Conservation (phyloP, 2,329 filamentous ascomycete species). For the Nemania diffusa region DNA sequence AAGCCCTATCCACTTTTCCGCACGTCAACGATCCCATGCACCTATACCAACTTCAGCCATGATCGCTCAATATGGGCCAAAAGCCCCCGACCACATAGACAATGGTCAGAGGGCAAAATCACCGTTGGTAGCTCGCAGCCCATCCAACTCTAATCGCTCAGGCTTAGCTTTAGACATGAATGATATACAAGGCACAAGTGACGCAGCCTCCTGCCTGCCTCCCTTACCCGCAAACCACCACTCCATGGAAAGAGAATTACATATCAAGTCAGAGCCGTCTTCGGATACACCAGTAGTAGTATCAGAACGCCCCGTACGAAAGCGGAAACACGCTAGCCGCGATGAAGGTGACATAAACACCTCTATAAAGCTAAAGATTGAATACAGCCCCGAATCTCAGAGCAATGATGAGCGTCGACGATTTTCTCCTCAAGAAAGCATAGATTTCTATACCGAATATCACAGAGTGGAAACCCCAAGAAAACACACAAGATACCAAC, state of each 20-base stretch:
- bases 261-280: conserved; percentile 63
- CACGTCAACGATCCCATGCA: background rate
- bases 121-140: background rate
- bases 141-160: background rate
- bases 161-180: background rate
- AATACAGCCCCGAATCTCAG: conserved; percentile 51
- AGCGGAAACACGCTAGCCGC: conserved; percentile 54
- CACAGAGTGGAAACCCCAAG: conserved; percentile 56
- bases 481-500: conserved; percentile 48
- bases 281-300: conserved; percentile 64
- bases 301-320: conserved; percentile 61
- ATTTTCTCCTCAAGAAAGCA: conserved; percentile 63
- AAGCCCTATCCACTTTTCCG: background rate
- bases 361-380: conserved; percentile 55
- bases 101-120: conserved; percentile 1
- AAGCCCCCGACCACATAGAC: background rate
- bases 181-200: background rate
- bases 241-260: background rate
- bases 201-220: conserved; percentile 44
- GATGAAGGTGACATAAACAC: conserved; percentile 40
- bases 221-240: conserved; percentile 41
- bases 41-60: background rate
- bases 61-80: background rate
- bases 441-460: conserved; percentile 67
- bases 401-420: conserved; percentile 42